Evolutionary conservation across 331 rosid species (phyloP).

Genomic region (Cucumis variabilis): DNA sequence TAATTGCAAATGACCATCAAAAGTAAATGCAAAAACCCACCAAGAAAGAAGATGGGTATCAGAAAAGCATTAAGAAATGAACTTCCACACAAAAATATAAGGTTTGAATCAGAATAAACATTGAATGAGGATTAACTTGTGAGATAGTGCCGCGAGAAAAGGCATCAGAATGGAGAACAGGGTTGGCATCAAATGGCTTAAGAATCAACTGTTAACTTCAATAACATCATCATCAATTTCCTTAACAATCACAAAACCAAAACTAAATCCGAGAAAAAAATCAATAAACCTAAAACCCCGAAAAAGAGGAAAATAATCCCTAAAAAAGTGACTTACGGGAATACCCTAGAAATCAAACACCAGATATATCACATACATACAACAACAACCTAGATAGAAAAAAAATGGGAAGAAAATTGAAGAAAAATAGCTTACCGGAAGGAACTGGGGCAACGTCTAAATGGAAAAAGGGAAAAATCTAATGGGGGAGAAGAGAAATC

Average conservation of each 20-base stretch:
- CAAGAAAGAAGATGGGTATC: background rate
- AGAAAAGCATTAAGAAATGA: background rate
- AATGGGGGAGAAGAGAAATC: background rate
- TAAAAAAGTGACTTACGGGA: background rate
- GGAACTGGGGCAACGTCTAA: background rate
- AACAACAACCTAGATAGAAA: background rate
- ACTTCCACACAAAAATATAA: background rate
- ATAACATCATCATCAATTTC: background rate
- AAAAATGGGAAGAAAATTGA: background rate
- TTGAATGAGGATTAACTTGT: conserved; percentile 43
- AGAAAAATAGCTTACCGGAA: background rate
- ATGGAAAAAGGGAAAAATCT: background rate
- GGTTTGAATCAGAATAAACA: background rate
- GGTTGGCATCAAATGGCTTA: background rate
- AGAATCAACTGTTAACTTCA: conserved; percentile 2
- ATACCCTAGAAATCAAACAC: conserved; percentile 27
- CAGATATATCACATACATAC: background rate
- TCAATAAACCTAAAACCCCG: background rate
- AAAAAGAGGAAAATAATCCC: background rate
- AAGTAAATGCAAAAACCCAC: background rate
- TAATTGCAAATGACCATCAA: background rate
- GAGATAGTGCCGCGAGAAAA: conserved; percentile 32
- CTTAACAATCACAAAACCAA: conserved; percentile 5
- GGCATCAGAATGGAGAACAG: background rate
- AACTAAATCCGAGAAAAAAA: background rate